Evolutionary conservation across 768 basidiomycete species (phyloP).

Genomic region (Suillus spraguei): DNA sequence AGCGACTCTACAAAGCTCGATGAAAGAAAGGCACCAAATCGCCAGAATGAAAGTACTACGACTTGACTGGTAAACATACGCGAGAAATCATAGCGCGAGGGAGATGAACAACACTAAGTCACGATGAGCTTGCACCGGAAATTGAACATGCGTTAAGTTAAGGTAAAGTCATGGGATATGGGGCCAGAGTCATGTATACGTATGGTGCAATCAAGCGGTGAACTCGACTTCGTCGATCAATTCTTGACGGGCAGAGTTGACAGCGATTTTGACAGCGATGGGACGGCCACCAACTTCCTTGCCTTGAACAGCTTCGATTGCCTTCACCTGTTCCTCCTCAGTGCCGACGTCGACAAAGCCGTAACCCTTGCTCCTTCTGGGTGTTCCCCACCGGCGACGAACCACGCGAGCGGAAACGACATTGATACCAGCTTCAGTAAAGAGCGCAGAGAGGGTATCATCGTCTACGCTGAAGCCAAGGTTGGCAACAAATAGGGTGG

Average conservation of each 20-base stretch:
- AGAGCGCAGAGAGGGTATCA: constrained; percentile 74
- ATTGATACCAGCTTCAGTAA: constrained; percentile 82
- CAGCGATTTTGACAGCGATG: constrained; percentile 94
- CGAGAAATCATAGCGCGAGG: constrained; percentile 36
- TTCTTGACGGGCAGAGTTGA: constrained; percentile 74
- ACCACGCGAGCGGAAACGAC: constrained; percentile 91
- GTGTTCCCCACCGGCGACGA: constrained; percentile 78
- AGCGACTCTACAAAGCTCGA: constrained; percentile 34
- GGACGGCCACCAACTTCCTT: constrained; percentile 84
- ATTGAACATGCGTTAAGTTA: constrained; percentile 29
- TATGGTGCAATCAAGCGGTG: constrained; percentile 26
- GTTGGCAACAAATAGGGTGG: constrained; percentile 94
- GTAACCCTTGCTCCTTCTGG: constrained; percentile 93
- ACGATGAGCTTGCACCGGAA: constrained; percentile 26
- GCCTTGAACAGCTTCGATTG: constrained; percentile 83
- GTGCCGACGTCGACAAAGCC: constrained; percentile 95
- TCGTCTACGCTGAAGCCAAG: constrained; percentile 95
- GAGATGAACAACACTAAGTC: constrained; percentile 35
- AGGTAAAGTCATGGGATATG: constrained; percentile 29
- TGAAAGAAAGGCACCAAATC: constrained; percentile 47
- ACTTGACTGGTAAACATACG: constrained; percentile 38
- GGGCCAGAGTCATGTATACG: constrained; percentile 16
- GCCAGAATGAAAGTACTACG: constrained; percentile 27
- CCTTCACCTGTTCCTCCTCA: constrained; percentile 90
- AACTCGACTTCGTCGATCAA: constrained; percentile 38